Evolutionary conservation across 179 eudicot genomes (phyloP), one percentile per base, ranked within the genome.

Genomic region (Spergularia azorica): DNA sequence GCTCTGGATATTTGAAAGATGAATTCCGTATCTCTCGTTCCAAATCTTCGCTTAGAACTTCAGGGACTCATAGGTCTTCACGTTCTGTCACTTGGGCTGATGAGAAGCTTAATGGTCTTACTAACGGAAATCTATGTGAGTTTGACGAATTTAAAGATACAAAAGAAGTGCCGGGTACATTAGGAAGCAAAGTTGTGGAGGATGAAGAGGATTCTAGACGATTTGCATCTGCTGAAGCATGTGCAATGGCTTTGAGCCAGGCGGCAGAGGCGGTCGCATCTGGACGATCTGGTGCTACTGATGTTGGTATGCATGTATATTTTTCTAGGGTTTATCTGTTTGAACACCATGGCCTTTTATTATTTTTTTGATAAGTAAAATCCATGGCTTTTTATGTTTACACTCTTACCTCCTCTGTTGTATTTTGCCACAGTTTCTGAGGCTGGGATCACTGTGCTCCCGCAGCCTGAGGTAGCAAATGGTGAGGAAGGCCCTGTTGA

Each of bases 71-170:
- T 79, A 91, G 81, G 81, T 65, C 14, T 65, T 76, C 72, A 15
- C 87, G 88, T 55, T 86, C 89, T 79, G 97, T 95, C 73, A 78
- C 95, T 36, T 93, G 99, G 99, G 95, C 97, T 56, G 96, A 95
- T 84, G 87, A 90, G 60, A 84, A 87, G 81, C 63, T 38, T 50
- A 84, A 75, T 75, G 77, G 79, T 77, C 51, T 70, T 70, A 79
- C 58, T 17, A 80, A 67, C 79, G 72, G 79, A 76, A 82, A 83
- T 80, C 92, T 86, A 61, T 81, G 86, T 56, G 90, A 89, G 75
- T 72, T 76, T 71, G 74, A 79, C 62, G 88, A 86, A 74, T 54
- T 75, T 59, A 73, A 81, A 67, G 79, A 80, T 63, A 71, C 76
- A 15, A 78, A 79, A 69, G 83, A 76, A 60, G 75, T 20, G 70